Conservation (phyloP, 768 basidiomycete species). For the Lentinula detonsa region DNA sequence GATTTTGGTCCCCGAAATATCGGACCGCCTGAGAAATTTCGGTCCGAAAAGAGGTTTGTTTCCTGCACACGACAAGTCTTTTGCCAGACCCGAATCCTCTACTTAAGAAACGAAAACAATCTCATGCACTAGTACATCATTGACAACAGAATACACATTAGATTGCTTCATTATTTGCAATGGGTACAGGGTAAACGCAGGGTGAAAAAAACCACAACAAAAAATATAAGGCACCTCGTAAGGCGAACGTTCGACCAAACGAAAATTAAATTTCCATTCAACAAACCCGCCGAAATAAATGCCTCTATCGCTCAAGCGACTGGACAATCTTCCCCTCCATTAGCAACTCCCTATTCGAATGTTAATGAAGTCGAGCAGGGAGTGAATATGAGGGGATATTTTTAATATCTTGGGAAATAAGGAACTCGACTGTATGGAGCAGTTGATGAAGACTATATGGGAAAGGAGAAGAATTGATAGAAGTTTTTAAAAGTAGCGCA, state of each 20-base stretch:
- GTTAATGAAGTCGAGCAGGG: background rate
- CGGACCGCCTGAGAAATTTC: background rate
- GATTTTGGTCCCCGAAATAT: background rate
- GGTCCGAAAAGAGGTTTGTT: background rate
- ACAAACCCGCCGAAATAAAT: background rate
- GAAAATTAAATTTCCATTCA: background rate
- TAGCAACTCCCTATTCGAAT: slow-evolving; percentile 3
- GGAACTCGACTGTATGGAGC: background rate
- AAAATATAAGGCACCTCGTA: background rate
- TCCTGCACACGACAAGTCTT: too few relatives aligned
- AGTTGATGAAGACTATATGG: background rate
- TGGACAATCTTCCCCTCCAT: background rate
- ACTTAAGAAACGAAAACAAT: too few relatives aligned
- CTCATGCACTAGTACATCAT: too few relatives aligned
- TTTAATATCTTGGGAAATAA: background rate
- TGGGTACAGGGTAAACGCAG: too few relatives aligned
- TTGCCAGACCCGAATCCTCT: too few relatives aligned
- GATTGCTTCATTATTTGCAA: too few relatives aligned
- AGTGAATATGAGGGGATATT: slow-evolving; percentile 1
- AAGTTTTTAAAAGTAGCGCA: background rate
- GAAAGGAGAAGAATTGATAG: background rate
- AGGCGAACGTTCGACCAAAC: background rate
- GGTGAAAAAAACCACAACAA: too few relatives aligned
- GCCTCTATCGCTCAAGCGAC: background rate
- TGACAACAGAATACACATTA: too few relatives aligned